These are phyloP conservation scores for Fusarium pseudonygamai DNA, from an alignment of 2,329 filamentous ascomycete species.

Conservation along the genomic window DNA sequence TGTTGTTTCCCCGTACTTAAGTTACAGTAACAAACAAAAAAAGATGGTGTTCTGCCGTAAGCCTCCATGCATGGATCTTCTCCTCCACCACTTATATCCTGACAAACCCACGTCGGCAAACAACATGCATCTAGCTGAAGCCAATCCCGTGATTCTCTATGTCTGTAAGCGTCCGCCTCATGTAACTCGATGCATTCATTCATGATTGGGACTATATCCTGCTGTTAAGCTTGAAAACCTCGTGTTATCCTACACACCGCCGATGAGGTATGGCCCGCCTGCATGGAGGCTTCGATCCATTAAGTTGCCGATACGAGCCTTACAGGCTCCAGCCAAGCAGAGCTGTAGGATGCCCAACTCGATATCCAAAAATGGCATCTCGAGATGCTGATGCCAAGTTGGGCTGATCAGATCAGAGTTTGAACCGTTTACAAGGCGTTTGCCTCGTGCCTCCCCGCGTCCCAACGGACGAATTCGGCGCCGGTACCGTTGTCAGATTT, in stretches of 20 bases:
- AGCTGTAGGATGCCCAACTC: neutral
- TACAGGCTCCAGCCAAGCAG: slow-evolving; percentile 17
- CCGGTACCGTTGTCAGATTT: neutral
- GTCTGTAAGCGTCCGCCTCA: slow-evolving; percentile 23
- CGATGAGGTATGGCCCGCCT: slow-evolving; percentile 18
- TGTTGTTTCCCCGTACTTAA: neutral
- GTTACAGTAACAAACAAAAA: neutral
- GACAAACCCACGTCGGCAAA: slow-evolving; percentile 9
- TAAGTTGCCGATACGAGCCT: slow-evolving; percentile 33
- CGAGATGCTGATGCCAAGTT: slow-evolving; percentile 3
- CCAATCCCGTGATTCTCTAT: slow-evolving; percentile 22
- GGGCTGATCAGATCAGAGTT: slow-evolving; percentile 27
- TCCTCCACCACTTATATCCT: slow-evolving; percentile 21
- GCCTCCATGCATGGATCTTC: slow-evolving; percentile 15
- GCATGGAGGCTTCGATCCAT: slow-evolving; percentile 24
- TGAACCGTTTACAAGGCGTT: slow-evolving; percentile 10
- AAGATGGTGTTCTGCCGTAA: slow-evolving; percentile 31
- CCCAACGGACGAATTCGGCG: slow-evolving; percentile 2
- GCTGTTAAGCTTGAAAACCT: slow-evolving; percentile 18
- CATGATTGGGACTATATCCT: slow-evolving; percentile 3
- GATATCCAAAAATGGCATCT: slow-evolving; percentile 26
- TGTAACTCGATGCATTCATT: slow-evolving; percentile 29
- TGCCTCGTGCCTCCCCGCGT: slow-evolving; percentile 8
- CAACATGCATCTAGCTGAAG: slow-evolving; percentile 1
- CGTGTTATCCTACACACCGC: slow-evolving; percentile 32